A percentile compares a stretch with the other conserved stretches of the same genome.
phyloP scores from a whole-genome alignment of 2,329 filamentous ascomycete genomes.

The Pseudogymnoascus sp. region DNA sequence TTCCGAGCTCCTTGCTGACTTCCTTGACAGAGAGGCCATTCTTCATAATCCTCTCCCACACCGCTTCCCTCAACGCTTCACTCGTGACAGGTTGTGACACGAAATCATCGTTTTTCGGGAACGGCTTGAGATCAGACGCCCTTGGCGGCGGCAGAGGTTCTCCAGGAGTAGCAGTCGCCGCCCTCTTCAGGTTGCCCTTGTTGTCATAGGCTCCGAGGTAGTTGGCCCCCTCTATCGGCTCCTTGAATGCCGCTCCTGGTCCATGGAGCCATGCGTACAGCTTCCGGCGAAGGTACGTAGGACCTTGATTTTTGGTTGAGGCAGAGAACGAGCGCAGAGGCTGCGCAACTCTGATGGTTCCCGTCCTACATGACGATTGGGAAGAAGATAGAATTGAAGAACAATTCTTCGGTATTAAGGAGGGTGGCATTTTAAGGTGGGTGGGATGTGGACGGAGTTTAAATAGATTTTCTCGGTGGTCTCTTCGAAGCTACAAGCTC shows the following conservation, averaged over 20 bases:
- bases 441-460: conserved; percentile 1
- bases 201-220: conserved; percentile 29
- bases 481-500: conserved; percentile 11
- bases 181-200: conserved; percentile 26
- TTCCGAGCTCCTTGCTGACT: conserved; percentile 56
- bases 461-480: conserved; percentile 9
- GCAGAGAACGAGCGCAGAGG: conserved; percentile 30
- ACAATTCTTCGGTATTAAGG: conserved; percentile 9
- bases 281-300: conserved; percentile 25
- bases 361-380: conserved; percentile 5
- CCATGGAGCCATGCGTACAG: conserved; percentile 29
- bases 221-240: conserved; percentile 28
- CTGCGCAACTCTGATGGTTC: conserved; percentile 14
- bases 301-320: conserved; percentile 23
- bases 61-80: conserved; percentile 57
- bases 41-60: conserved; percentile 52
- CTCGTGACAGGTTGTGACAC: conserved; percentile 57
- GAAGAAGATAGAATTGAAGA: conserved; percentile 5
- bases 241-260: conserved; percentile 24
- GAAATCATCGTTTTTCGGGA: conserved; percentile 57
- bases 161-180: conserved; percentile 15
- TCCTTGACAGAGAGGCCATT: conserved; percentile 52
- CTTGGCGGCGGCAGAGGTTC: conserved; percentile 20
- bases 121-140: conserved; percentile 39
- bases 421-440: conserved; percentile 7